A percentile compares a stretch with the other conserved stretches of the same genome.
phyloP scores from a whole-genome alignment of 148 eudicot species.

The Dianthus caryophyllus region DNA sequence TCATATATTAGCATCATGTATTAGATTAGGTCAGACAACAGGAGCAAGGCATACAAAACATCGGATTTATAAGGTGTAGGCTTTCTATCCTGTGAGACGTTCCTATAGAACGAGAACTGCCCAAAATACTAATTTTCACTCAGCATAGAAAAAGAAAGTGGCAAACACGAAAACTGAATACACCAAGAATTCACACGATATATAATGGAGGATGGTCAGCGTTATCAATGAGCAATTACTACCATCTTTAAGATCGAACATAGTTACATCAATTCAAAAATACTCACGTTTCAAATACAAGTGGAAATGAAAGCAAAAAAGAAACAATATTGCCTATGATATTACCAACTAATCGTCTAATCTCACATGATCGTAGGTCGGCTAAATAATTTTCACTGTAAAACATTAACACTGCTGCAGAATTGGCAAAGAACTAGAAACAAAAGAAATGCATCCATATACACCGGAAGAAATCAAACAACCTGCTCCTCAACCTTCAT shows the following conservation, averaged over 20 bases:
- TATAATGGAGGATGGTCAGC: background rate
- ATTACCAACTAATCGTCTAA: too few species aligned
- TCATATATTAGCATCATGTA: background rate
- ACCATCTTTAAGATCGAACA: background rate
- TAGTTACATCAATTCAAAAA: background rate
- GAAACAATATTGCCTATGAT: too few species aligned
- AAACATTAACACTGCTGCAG: background rate
- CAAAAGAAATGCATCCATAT: background rate
- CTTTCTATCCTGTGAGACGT: background rate
- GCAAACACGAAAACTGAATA: too few species aligned
- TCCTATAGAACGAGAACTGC: too few species aligned
- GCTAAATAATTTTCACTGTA: background rate
- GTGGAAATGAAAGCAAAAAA: background rate
- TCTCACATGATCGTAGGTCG: too few species aligned
- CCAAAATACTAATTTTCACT: too few species aligned
- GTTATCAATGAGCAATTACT: background rate
- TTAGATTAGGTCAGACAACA: background rate
- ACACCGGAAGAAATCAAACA: slow-evolving; percentile 9
- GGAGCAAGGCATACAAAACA: background rate
- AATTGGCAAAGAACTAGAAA: background rate
- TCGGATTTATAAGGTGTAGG: background rate
- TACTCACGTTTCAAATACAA: background rate
- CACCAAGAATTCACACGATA: background rate
- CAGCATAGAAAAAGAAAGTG: too few species aligned
- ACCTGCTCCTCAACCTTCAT: slow-evolving; percentile 97